Evolutionary conservation across 768 basidiomycete genomes (phyloP).

Genomic region (Boletus fagicola): DNA sequence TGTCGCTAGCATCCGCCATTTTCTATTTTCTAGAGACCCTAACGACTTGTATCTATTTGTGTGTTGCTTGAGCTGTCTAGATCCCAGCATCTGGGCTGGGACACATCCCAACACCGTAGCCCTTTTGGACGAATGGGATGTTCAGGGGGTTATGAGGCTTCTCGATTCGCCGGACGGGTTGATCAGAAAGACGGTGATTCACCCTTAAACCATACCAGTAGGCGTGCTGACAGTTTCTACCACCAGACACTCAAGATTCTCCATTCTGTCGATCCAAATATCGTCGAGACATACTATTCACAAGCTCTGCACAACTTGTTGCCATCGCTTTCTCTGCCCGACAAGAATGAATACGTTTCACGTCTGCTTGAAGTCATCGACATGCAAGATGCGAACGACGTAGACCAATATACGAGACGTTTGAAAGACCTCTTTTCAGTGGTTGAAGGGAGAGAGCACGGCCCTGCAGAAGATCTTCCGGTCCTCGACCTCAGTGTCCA

Average conservation of each 20-base stretch:
- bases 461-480: conserved; percentile 29
- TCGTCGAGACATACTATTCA: conserved; percentile 55
- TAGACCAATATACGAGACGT: conserved; percentile 55
- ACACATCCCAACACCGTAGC: conserved; percentile 47
- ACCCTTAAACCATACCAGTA: neutral
- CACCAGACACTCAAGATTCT: conserved; percentile 61
- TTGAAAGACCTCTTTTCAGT: conserved; percentile 42
- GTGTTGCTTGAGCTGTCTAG: conserved; percentile 56
- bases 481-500: conserved; percentile 62
- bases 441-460: conserved; percentile 35
- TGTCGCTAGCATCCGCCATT: conserved; percentile 49
- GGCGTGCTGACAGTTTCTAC: conserved; percentile 6
- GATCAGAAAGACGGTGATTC: conserved; percentile 59
- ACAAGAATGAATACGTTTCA: conserved; percentile 41
- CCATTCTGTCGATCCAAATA: conserved; percentile 52
- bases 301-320: conserved; percentile 42
- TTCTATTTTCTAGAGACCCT: conserved; percentile 55
- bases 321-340: conserved; percentile 31
- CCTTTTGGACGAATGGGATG: conserved; percentile 68
- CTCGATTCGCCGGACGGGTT: conserved; percentile 57
- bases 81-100: conserved; percentile 68
- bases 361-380: conserved; percentile 58
- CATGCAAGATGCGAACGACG: conserved; percentile 45
- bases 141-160: conserved; percentile 67
- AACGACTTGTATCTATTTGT: conserved; percentile 70